Evolutionary conservation across 306 rosid genomes (phyloP).

Genomic region (Dalbergia cultrata): DNA sequence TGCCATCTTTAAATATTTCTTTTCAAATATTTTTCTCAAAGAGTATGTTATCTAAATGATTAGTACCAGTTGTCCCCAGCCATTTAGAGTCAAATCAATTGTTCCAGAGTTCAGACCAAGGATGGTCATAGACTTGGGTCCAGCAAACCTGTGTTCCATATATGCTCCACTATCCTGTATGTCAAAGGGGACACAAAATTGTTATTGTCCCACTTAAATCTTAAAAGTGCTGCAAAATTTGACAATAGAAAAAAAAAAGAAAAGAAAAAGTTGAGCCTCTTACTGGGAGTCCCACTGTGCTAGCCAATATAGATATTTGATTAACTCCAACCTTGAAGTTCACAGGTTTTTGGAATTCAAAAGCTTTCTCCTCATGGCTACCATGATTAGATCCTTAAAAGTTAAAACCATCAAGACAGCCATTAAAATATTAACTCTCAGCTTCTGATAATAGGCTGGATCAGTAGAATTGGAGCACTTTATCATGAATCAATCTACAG

Average conservation of each 20-base stretch:
- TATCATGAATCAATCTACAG: not conserved
- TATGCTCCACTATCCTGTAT: conserved; percentile 93
- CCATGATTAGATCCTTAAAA: conserved; percentile 78
- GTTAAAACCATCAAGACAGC: conserved; percentile 56
- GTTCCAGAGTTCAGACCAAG: conserved; percentile 83
- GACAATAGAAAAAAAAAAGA: not conserved
- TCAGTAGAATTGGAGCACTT: not conserved
- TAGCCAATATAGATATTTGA: conserved; percentile 65
- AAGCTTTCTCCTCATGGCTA: conserved; percentile 68
- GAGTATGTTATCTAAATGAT: not conserved
- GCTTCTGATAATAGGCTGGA: not conserved
- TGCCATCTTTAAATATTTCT: conserved; percentile 23
- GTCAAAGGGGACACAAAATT: conserved; percentile 15
- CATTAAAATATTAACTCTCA: not conserved
- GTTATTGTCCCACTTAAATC: conserved; percentile 14
- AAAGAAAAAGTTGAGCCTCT: conserved; percentile 44
- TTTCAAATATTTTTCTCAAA: not conserved
- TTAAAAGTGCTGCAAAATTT: not conserved
- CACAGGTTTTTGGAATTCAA: conserved; percentile 55
- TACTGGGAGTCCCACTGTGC: conserved; percentile 86
- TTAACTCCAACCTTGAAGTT: conserved; percentile 63
- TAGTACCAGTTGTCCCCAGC: conserved; percentile 88
- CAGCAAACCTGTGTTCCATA: conserved; percentile 94
- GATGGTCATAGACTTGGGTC: conserved; percentile 68
- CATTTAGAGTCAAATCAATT: conserved; percentile 68